A percentile compares a stretch with the other conserved stretches of the same genome.
These are phyloP conservation scores for Claviceps cyperi DNA, from an alignment of 2,329 filamentous ascomycete genomes.

Conservation along the genomic window DNA sequence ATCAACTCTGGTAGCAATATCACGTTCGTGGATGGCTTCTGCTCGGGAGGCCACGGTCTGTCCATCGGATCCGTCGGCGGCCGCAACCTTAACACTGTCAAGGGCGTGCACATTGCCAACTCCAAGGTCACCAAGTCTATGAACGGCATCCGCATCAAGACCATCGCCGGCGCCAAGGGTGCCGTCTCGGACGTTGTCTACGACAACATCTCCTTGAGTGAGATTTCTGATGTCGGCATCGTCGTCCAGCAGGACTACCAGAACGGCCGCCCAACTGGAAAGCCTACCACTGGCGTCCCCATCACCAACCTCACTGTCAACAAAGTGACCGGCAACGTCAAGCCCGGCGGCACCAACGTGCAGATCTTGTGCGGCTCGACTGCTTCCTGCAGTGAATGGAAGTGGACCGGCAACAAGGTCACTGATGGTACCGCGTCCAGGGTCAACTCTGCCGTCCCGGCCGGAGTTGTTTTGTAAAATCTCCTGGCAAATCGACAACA, in stretches of 20 bases:
- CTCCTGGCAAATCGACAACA: not conserved
- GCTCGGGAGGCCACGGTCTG: not conserved
- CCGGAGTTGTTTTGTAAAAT: constrained; percentile 4
- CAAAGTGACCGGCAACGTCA: constrained; percentile 2
- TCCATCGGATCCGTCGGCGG: constrained; percentile 2
- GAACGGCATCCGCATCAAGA: constrained; percentile 1
- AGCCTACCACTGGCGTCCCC: constrained; percentile 34
- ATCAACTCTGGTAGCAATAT: constrained; percentile 1
- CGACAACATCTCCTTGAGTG: constrained; percentile 5
- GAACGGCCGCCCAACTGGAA: constrained; percentile 30
- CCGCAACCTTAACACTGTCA: not conserved
- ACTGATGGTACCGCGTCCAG: not conserved
- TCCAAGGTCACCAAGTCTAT: not conserved
- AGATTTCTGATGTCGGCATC: constrained; percentile 26
- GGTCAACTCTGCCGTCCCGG: not conserved
- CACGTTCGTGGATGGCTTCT: not conserved
- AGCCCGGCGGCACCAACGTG: not conserved
- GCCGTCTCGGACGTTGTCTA: not conserved
- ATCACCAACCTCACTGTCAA: constrained; percentile 33
- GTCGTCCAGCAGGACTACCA: constrained; percentile 31
- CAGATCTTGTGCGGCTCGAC: not conserved
- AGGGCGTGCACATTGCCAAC: not conserved
- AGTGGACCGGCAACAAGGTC: not conserved
- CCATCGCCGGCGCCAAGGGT: not conserved
- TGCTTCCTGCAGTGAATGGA: not conserved